phyloP scores from a whole-genome alignment of 805 yeast species.

The Cyberlindnera americana region DNA sequence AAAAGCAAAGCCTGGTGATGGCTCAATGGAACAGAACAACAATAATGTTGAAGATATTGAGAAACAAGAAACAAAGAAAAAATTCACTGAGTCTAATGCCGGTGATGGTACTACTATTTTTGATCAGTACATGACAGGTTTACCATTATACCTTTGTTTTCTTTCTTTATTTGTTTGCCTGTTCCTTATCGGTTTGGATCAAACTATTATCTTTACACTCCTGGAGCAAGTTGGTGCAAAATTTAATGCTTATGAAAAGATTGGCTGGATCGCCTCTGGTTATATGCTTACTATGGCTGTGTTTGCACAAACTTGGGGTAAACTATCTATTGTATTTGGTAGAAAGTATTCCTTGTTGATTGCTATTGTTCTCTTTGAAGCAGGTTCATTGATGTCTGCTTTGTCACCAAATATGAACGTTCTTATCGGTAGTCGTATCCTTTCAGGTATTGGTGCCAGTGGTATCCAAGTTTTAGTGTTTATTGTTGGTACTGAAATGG shows the following conservation, averaged over 20 bases:
- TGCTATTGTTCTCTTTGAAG: constrained; percentile 50
- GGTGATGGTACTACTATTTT: constrained; percentile 25
- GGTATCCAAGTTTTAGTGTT: constrained; percentile 57
- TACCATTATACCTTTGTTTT: constrained; percentile 14
- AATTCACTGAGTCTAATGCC: constrained; percentile 23
- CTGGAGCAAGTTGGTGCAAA: constrained; percentile 46
- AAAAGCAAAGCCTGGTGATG: too few species aligned
- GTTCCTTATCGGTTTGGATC: constrained; percentile 39
- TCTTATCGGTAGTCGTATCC: constrained; percentile 67
- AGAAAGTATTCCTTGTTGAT: constrained; percentile 46
- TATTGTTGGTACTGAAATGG: constrained; percentile 52
- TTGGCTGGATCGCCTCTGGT: constrained; percentile 60
- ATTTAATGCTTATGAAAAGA: constrained; percentile 46
- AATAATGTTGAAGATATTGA: constrained; percentile 1
- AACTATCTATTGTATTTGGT: constrained; percentile 53
- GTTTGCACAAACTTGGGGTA: constrained; percentile 56
- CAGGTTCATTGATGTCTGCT: constrained; percentile 62
- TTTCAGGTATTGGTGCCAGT: constrained; percentile 72
- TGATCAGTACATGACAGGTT: constrained; percentile 22
- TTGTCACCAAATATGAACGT: constrained; percentile 50
- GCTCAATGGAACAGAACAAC: too few species aligned
- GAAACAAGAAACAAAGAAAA: constrained; percentile 2
- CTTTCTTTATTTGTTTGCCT: constrained; percentile 22
- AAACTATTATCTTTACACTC: constrained; percentile 52
- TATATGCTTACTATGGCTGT: constrained; percentile 52